Conservation (phyloP, 2,329 filamentous ascomycete species). For the Colletotrichum sansevieriae region DNA sequence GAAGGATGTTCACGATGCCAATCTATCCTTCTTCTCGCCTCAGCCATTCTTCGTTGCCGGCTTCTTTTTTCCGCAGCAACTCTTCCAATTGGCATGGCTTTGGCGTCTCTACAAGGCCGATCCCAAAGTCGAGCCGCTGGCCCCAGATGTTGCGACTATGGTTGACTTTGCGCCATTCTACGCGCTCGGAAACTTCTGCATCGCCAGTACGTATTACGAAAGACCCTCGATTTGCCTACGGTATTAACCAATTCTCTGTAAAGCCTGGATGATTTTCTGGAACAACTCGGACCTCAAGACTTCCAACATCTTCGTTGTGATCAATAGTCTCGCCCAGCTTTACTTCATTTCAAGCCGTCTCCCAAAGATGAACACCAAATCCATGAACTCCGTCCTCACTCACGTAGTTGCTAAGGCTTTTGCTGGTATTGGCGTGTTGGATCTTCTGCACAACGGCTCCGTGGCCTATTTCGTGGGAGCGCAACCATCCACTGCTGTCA, state of each 20-base stretch:
- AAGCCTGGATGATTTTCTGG: constrained; percentile 74
- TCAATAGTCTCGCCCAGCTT: constrained; percentile 68
- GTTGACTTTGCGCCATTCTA: constrained; percentile 68
- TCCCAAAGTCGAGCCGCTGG: constrained; percentile 52
- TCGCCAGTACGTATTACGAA: constrained; percentile 60
- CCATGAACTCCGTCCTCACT: constrained; percentile 66
- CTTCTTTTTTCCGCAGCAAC: constrained; percentile 73
- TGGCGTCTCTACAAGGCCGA: constrained; percentile 66
- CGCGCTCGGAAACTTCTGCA: constrained; percentile 68
- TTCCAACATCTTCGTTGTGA: constrained; percentile 67
- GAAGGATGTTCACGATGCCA: constrained; percentile 69
- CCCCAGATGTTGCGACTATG: constrained; percentile 61
- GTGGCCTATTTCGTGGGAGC: constrained; percentile 67
- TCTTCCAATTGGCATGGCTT: constrained; percentile 70
- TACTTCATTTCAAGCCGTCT: constrained; percentile 65
- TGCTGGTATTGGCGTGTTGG: constrained; percentile 70
- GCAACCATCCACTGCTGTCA: constrained; percentile 59
- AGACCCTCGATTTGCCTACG: rapidly evolving
- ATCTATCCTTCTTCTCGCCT: constrained; percentile 70
- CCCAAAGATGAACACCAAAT: constrained; percentile 61
- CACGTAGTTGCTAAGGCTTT: constrained; percentile 71
- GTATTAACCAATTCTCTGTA: not conserved
- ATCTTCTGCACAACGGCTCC: constrained; percentile 69
- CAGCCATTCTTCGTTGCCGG: constrained; percentile 70
- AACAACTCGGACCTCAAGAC: constrained; percentile 63